Conservation (phyloP, 2,329 filamentous ascomycete genomes). For the Talaromyces sp. region DNA sequence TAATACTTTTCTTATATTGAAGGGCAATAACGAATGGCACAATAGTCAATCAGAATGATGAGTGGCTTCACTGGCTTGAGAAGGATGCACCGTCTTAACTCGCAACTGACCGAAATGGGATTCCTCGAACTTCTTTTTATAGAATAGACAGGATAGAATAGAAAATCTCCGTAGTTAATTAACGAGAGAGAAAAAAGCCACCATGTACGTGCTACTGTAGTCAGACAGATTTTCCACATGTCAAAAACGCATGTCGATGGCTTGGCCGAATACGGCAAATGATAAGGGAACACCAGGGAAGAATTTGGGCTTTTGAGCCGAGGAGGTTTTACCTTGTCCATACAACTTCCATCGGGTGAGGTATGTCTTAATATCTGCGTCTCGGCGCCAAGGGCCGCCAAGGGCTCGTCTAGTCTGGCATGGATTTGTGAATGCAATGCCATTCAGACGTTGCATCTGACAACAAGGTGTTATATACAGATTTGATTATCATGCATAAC, state of each 20-base stretch:
- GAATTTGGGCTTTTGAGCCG: slow-evolving; percentile 1
- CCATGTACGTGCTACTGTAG: not conserved
- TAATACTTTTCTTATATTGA: not conserved
- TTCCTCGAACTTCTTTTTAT: not conserved
- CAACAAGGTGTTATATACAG: not conserved
- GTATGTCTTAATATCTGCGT: not conserved
- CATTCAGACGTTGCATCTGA: not conserved
- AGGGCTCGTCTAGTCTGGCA: not conserved
- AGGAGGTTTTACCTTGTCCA: not conserved
- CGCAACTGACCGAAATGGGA: not conserved
- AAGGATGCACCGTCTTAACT: not conserved
- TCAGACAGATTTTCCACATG: slow-evolving; percentile 10
- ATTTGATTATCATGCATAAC: not conserved
- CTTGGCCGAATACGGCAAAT: not conserved
- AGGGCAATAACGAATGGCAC: not conserved
- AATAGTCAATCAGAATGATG: not conserved
- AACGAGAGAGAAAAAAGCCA: not conserved
- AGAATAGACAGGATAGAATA: not conserved
- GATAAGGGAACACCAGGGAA: not conserved
- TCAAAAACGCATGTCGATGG: not conserved
- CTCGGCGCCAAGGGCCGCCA: not conserved
- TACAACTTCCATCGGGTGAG: not conserved
- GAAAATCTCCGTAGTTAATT: not conserved
- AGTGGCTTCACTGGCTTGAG: slow-evolving; percentile 1
- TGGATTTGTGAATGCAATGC: not conserved